Conservation (phyloP, 2,329 filamentous ascomycete genomes). For the Phyllosticta citriasiana region DNA sequence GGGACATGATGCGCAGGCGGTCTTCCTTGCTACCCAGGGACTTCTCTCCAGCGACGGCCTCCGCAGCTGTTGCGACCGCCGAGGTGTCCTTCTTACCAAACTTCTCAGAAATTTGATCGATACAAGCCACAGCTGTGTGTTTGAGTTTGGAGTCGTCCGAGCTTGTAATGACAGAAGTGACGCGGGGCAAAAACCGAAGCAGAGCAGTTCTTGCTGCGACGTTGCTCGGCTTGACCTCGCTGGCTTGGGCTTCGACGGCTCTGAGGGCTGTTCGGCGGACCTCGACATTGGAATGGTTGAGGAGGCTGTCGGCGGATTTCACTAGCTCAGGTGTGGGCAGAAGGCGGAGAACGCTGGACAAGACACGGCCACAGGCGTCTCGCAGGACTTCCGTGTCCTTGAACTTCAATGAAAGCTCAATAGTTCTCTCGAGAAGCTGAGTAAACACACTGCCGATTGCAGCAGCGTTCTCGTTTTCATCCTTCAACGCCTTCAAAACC, state of each 20-base stretch:
- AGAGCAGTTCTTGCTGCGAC: conserved; percentile 57
- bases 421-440: conserved; percentile 30
- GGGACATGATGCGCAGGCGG: conserved; percentile 68
- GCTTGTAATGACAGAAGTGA: conserved; percentile 66
- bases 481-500: conserved; percentile 21
- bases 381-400: conserved; percentile 32
- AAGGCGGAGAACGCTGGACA: conserved; percentile 73
- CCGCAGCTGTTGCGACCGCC: conserved; percentile 63
- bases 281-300: conserved; percentile 64
- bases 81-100: conserved; percentile 87
- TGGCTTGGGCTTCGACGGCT: conserved; percentile 67
- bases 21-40: conserved; percentile 67
- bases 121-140: conserved; percentile 76
- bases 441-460: conserved; percentile 24
- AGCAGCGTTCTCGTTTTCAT: conserved; percentile 17
- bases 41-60: conserved; percentile 63
- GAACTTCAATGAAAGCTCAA: conserved; percentile 53
- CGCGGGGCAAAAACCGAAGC: conserved; percentile 67
- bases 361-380: conserved; percentile 50
- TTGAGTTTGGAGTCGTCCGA: conserved; percentile 66
- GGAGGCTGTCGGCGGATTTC: conserved; percentile 71
- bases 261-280: conserved; percentile 62
- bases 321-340: conserved; percentile 83
- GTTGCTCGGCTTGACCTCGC: conserved; percentile 61
- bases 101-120: conserved; percentile 87